A percentile compares a stretch with the other conserved stretches of the same genome.
phyloP scores from a whole-genome alignment of 331 rosid species.

The Pyrus hybrid region DNA sequence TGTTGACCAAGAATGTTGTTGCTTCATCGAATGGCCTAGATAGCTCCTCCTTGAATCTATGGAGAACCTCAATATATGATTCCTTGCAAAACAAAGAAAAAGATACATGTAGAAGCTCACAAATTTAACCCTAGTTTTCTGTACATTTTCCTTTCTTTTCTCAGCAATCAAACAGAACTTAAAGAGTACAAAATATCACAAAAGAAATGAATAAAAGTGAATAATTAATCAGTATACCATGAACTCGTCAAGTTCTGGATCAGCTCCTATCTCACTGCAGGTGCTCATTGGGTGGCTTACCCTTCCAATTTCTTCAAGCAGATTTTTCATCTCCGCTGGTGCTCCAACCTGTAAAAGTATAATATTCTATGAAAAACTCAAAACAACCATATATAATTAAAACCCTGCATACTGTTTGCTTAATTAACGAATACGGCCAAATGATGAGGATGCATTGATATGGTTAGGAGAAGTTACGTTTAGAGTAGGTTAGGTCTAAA shows the following conservation, averaged over 20 bases:
- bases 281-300: constrained; percentile 23
- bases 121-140: background rate
- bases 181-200: background rate
- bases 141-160: background rate
- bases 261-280: constrained; percentile 54
- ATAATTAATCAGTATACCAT: constrained; percentile 39
- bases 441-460: background rate
- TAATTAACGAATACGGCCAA: background rate
- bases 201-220: background rate
- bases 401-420: background rate
- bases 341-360: constrained; percentile 59
- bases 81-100: constrained; percentile 29
- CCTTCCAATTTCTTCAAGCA: constrained; percentile 53
- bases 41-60: constrained; percentile 55
- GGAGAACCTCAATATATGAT: constrained; percentile 59
- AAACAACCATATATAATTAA: background rate
- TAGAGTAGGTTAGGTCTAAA: background rate
- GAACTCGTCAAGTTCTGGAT: constrained; percentile 76
- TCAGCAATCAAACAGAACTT: background rate
- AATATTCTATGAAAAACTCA: background rate
- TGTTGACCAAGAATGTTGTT: constrained; percentile 43
- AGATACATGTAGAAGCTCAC: background rate
- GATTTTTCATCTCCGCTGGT: constrained; percentile 48
- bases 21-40: constrained; percentile 71
- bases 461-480: background rate